phyloP scores from a whole-genome alignment of 352 stramenopile genomes.

The Phytophthora tubulina region DNA sequence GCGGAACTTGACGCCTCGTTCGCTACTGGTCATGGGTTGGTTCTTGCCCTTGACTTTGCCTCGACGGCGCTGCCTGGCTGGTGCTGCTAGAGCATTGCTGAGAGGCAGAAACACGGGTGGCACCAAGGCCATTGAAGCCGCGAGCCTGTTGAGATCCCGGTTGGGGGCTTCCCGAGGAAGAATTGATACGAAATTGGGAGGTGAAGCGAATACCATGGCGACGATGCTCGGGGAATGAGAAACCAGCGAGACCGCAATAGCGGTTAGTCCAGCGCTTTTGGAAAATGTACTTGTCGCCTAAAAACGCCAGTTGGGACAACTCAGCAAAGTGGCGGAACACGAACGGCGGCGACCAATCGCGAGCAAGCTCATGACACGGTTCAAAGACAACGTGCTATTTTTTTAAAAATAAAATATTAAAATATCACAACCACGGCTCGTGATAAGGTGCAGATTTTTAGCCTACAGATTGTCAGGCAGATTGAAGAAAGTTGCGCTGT shows the following conservation, averaged over 20 bases:
- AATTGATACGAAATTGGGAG: slow-evolving; percentile 25
- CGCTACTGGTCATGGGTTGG: slow-evolving; percentile 38
- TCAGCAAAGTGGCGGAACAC: neutral
- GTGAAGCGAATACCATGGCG: slow-evolving; percentile 14
- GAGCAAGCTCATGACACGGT: too few relatives aligned
- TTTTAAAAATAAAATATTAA: too few relatives aligned
- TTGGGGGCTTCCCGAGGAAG: neutral
- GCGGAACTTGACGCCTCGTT: slow-evolving; percentile 45
- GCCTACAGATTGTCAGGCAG: too few relatives aligned
- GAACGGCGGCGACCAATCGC: neutral
- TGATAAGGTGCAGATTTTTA: too few relatives aligned
- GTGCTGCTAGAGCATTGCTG: neutral
- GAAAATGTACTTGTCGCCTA: neutral
- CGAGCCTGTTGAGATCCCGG: neutral
- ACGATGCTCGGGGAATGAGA: neutral
- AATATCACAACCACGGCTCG: too few relatives aligned
- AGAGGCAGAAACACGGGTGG: neutral
- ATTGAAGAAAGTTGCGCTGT: too few relatives aligned
- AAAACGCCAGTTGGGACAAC: too few relatives aligned
- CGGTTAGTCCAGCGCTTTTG: too few relatives aligned
- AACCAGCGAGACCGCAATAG: too few relatives aligned
- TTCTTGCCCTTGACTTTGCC: slow-evolving; percentile 24
- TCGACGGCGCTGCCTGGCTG: neutral
- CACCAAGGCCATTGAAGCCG: slow-evolving; percentile 1
- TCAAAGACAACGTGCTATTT: too few relatives aligned